Conservation (phyloP, 805 yeast species). For the Alloascoidea africana region DNA sequence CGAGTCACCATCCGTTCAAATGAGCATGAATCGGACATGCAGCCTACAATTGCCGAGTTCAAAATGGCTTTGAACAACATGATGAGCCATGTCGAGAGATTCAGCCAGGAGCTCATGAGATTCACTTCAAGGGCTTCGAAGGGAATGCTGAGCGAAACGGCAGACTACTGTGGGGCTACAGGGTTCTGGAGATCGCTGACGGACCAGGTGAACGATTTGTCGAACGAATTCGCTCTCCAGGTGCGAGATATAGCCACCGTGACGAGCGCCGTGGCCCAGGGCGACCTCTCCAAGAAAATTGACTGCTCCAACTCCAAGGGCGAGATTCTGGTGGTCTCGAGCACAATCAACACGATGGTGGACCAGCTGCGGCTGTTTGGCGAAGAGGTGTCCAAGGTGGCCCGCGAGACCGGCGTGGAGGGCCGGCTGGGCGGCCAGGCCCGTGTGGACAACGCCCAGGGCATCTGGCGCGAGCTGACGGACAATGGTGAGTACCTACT, state of each 20-base stretch:
- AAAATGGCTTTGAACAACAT: constrained; percentile 72
- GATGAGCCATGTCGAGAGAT: constrained; percentile 78
- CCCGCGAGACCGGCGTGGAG: constrained; percentile 81
- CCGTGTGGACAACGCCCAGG: constrained; percentile 60
- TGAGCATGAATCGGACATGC: constrained; percentile 37
- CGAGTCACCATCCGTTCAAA: constrained; percentile 60
- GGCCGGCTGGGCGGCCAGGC: constrained; percentile 88
- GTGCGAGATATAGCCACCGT: constrained; percentile 86
- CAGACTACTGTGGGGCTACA: constrained; percentile 67
- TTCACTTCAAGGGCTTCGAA: constrained; percentile 88
- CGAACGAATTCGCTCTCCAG: constrained; percentile 73
- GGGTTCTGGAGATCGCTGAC: constrained; percentile 83
- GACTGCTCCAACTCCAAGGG: constrained; percentile 80
- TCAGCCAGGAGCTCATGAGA: constrained; percentile 68
- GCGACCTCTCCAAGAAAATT: constrained; percentile 70
- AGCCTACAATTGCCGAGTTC: constrained; percentile 52
- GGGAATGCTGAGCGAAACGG: constrained; percentile 83
- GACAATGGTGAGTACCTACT: too few species aligned
- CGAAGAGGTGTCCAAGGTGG: constrained; percentile 74
- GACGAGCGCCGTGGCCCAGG: constrained; percentile 77
- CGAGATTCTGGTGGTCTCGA: constrained; percentile 71
- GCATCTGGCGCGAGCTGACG: constrained; percentile 77
- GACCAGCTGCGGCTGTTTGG: constrained; percentile 74
- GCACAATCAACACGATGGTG: constrained; percentile 81
- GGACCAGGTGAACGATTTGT: constrained; percentile 84